Evolutionary conservation across 306 rosid species (phyloP).

Genomic region (Cucurbita argyrosperma): DNA sequence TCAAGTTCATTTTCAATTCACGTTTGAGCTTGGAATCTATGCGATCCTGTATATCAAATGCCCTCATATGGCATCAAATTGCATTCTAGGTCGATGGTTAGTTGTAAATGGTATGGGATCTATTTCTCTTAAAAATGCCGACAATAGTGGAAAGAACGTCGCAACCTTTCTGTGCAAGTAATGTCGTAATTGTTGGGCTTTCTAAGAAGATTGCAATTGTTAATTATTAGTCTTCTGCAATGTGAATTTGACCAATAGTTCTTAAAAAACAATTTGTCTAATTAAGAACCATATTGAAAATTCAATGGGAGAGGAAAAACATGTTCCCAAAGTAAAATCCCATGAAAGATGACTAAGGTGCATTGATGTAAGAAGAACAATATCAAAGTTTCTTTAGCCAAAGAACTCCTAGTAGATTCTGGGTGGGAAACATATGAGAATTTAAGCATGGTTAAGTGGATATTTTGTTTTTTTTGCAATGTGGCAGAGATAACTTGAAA

Average conservation of each 20-base stretch:
- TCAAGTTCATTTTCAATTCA: background rate
- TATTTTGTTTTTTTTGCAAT: background rate
- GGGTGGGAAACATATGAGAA: background rate
- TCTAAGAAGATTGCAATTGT: background rate
- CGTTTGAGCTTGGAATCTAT: background rate
- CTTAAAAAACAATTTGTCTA: background rate
- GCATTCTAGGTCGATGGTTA: background rate
- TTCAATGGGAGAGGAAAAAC: background rate
- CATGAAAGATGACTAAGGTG: background rate
- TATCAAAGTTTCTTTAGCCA: background rate
- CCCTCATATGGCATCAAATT: background rate
- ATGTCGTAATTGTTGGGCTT: background rate
- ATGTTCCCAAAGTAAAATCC: background rate
- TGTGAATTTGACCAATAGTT: background rate
- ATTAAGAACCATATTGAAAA: background rate
- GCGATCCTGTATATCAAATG: background rate
- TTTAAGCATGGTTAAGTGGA: background rate
- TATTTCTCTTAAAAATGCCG: background rate
- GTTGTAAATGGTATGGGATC: background rate
- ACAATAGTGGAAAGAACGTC: background rate
- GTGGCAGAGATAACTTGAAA: background rate
- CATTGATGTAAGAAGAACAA: background rate
- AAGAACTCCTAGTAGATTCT: background rate
- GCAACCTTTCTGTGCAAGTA: background rate
- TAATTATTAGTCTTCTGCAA: no score